Evolutionary conservation across 306 rosid genomes (phyloP).

Genomic region (Trifolium repens): DNA sequence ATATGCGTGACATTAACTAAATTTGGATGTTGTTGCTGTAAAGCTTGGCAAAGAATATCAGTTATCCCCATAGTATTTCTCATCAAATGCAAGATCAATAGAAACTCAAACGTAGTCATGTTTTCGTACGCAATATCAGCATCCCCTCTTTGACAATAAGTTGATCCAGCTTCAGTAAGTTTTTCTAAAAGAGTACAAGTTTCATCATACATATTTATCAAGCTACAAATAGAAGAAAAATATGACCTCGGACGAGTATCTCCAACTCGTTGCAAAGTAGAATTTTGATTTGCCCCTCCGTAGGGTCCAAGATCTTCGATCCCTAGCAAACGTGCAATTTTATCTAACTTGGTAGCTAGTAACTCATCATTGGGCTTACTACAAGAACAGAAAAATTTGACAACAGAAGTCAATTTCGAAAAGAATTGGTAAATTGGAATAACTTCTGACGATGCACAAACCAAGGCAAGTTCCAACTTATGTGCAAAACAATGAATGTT

Average conservation of each 20-base stretch:
- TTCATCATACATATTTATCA: neutral
- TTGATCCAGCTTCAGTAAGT: neutral
- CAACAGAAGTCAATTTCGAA: neutral
- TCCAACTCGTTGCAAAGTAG: neutral
- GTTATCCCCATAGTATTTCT: neutral
- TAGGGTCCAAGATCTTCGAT: neutral
- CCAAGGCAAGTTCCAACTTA: conserved; percentile 1
- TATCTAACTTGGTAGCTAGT: neutral
- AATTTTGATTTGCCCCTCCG: neutral
- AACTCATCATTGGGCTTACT: neutral
- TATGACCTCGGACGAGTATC: neutral
- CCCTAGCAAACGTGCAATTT: neutral
- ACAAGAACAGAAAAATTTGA: neutral
- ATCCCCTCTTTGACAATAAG: conserved; percentile 1
- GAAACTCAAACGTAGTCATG: neutral
- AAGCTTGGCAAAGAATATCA: neutral
- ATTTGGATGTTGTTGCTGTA: neutral
- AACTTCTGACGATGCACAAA: conserved; percentile 11
- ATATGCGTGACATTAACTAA: neutral
- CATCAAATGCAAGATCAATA: conserved; percentile 16
- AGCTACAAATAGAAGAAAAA: neutral
- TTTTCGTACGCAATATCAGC: neutral
- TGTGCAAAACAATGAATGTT: conserved; percentile 10
- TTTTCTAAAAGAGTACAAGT: neutral
- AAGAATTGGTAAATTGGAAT: neutral